Conservation (phyloP, 768 basidiomycete genomes). For the Amanita molliuscula region DNA sequence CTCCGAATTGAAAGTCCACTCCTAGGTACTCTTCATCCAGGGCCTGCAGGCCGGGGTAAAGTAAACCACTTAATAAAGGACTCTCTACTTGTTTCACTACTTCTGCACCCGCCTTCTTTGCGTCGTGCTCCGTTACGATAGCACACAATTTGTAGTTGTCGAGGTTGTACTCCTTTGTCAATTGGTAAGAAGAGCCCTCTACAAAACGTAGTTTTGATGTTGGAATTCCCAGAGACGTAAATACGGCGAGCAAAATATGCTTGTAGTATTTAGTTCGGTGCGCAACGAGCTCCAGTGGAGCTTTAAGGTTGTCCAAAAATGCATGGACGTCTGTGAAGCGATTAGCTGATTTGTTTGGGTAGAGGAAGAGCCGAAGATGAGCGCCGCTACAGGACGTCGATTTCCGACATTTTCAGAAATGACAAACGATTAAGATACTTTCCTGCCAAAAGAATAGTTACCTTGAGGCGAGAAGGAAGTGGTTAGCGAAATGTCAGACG, state of each 20-base stretch:
- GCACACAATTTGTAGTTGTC: conserved; percentile 91
- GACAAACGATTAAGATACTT: conserved; percentile 8
- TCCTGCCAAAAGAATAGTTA: conserved; percentile 79
- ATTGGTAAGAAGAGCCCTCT: conserved; percentile 87
- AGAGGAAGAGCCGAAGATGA: background rate
- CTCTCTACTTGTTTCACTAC: conserved; percentile 97
- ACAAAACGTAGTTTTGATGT: conserved; percentile 77
- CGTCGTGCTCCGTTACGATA: conserved; percentile 91
- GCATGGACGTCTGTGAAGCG: conserved; percentile 75
- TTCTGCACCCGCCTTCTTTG: conserved; percentile 97
- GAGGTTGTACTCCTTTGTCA: conserved; percentile 83
- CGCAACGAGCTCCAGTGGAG: conserved; percentile 83
- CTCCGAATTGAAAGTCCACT: conserved; percentile 97
- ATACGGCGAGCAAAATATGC: conserved; percentile 69
- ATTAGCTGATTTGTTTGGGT: background rate
- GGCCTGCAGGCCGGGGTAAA: conserved; percentile 95
- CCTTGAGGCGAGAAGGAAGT: conserved; percentile 24
- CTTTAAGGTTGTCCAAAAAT: conserved; percentile 96
- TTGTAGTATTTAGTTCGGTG: conserved; percentile 90
- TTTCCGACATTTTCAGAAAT: background rate
- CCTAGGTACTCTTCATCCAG: conserved; percentile 96
- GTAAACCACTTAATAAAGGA: conserved; percentile 79
- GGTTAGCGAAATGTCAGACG: background rate
- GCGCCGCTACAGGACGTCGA: background rate
- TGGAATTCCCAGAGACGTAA: conserved; percentile 85